These are phyloP conservation scores for Oryza rufipogon DNA, from an alignment of 176 grass and related monocot species.

Conservation along the genomic window DNA sequence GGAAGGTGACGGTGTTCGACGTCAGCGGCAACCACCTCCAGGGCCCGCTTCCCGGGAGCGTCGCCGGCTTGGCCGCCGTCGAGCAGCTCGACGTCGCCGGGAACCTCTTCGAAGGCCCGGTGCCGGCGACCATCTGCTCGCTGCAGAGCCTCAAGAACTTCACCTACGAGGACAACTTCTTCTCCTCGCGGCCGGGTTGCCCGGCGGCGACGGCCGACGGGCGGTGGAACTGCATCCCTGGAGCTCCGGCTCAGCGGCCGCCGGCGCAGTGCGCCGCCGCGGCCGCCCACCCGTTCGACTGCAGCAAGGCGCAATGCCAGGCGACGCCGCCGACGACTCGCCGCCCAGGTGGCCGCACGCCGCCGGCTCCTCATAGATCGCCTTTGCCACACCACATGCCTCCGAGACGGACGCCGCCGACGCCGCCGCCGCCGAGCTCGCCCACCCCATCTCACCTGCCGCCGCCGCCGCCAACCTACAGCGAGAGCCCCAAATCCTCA, in stretches of 20 bases:
- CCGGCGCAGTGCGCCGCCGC: slow-evolving; percentile 42
- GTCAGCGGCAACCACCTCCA: slow-evolving; percentile 49
- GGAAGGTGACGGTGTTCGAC: slow-evolving; percentile 38
- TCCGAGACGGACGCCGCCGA: not conserved
- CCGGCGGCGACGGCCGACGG: slow-evolving; percentile 33
- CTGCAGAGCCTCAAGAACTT: slow-evolving; percentile 54
- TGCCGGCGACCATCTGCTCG: slow-evolving; percentile 33
- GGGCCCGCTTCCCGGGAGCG: slow-evolving; percentile 26
- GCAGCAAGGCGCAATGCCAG: slow-evolving; percentile 48
- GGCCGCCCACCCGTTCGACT: slow-evolving; percentile 36
- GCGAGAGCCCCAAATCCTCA: slow-evolving; percentile 31
- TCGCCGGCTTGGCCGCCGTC: slow-evolving; percentile 1
- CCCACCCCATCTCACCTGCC: slow-evolving; percentile 6
- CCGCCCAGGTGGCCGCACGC: not conserved
- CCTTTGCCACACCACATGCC: not conserved
- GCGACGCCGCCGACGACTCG: not conserved
- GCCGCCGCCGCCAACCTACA: slow-evolving; percentile 30
- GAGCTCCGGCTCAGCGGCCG: slow-evolving; percentile 38
- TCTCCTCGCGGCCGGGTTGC: slow-evolving; percentile 26
- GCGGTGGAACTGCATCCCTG: slow-evolving; percentile 54
- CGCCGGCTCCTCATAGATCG: not conserved
- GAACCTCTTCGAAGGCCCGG: slow-evolving; percentile 37
- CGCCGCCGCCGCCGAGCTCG: not conserved
- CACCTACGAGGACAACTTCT: slow-evolving; percentile 56
- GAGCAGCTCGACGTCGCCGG: slow-evolving; percentile 40